phyloP scores from a whole-genome alignment of 495 filamentous ascomycete species.

The Trichocladium antarcticum region DNA sequence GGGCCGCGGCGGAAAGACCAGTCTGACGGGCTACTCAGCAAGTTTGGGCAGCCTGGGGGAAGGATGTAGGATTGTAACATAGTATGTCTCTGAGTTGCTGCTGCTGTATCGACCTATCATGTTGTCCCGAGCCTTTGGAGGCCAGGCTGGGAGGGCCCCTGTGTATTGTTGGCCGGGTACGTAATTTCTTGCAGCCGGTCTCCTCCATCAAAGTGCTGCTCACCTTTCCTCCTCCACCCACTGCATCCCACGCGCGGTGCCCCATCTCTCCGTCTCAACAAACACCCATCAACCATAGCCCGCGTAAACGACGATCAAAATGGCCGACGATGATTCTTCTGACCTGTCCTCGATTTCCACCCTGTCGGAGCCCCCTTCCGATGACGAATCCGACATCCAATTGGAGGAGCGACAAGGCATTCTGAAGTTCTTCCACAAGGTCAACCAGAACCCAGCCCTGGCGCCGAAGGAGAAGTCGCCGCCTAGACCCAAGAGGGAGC shows the following conservation, averaged over 20 bases:
- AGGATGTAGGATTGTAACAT: constrained; percentile 6
- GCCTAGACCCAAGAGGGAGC: constrained; percentile 60
- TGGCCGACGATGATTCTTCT: constrained; percentile 45
- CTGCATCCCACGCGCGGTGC: constrained; percentile 1
- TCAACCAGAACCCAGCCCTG: constrained; percentile 29
- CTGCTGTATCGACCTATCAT: constrained; percentile 23
- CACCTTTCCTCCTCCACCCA: constrained; percentile 16
- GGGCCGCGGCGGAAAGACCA: not conserved
- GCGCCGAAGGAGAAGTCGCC: constrained; percentile 43
- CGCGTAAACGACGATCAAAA: constrained; percentile 16
- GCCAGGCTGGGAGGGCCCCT: constrained; percentile 17
- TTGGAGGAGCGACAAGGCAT: constrained; percentile 42
- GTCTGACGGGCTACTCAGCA: not conserved
- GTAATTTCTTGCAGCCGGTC: constrained; percentile 30
- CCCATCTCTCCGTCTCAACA: not conserved
- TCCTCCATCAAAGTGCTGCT: constrained; percentile 16
- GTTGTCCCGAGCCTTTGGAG: constrained; percentile 8
- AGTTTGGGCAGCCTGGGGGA: constrained; percentile 3
- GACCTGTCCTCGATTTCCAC: constrained; percentile 46
- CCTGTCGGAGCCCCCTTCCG: constrained; percentile 42
- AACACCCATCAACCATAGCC: constrained; percentile 10
- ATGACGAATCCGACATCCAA: constrained; percentile 41
- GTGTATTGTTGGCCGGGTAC: constrained; percentile 22
- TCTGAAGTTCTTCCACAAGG: constrained; percentile 47
- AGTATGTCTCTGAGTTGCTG: constrained; percentile 9